Evolutionary conservation across 352 stramenopile species (phyloP).

Genomic region (Achlya hypogyna): DNA sequence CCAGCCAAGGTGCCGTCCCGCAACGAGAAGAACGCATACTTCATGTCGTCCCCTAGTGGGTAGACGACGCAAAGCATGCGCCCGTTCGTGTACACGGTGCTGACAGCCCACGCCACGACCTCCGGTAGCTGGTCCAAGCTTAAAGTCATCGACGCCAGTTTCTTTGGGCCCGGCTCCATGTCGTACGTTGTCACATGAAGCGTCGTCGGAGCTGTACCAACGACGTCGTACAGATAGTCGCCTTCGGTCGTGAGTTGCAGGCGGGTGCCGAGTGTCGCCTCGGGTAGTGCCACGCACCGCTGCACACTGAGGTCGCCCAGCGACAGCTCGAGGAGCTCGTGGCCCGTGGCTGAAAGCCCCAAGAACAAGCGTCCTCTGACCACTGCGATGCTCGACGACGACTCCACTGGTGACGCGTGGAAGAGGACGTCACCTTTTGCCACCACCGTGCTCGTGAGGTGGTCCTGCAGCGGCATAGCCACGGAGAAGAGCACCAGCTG

Average conservation of each 20-base stretch:
- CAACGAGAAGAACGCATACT: background rate
- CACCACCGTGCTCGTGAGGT: background rate
- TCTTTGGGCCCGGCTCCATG: background rate
- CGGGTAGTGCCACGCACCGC: background rate
- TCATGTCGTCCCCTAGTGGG: background rate
- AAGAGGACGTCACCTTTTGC: constrained; percentile 2
- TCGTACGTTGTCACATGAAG: constrained; percentile 7
- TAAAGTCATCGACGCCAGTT: background rate
- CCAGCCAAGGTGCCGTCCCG: background rate
- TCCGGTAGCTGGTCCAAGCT: background rate
- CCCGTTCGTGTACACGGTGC: constrained; percentile 10
- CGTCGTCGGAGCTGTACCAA: background rate
- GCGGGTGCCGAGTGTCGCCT: background rate
- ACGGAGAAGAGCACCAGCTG: background rate
- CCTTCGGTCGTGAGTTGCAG: constrained; percentile 9
- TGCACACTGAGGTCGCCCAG: background rate
- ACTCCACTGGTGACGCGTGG: background rate
- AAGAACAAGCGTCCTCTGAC: background rate
- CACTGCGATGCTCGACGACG: background rate
- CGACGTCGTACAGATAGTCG: constrained; percentile 15
- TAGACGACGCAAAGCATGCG: background rate
- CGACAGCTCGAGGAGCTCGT: background rate
- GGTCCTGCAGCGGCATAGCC: background rate
- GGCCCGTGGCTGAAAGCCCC: background rate
- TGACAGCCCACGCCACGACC: background rate